A percentile compares a stretch with the other conserved stretches of the same genome.
These are phyloP conservation scores for Steccherinum ochraceum DNA, from an alignment of 768 basidiomycete species.

Conservation along the genomic window DNA sequence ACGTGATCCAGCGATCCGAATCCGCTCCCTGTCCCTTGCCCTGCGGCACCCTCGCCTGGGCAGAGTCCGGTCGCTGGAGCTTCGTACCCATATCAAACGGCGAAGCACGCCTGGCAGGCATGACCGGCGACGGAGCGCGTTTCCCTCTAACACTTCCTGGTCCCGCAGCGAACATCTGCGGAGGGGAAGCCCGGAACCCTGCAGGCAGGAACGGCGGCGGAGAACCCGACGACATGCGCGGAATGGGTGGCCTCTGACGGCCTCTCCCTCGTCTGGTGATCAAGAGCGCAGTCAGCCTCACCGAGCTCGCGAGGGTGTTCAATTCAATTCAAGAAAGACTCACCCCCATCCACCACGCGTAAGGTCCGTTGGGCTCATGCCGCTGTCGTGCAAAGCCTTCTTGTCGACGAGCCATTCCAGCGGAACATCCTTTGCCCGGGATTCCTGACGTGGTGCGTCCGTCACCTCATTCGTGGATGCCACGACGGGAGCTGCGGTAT, in stretches of 20 bases:
- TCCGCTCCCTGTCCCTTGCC: neutral
- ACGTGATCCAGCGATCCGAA: neutral
- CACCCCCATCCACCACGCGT: no score
- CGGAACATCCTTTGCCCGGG: no score
- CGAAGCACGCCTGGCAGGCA: neutral
- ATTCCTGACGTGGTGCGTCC: no score
- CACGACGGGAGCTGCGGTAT: no score
- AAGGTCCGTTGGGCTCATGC: no score
- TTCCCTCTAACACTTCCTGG: neutral
- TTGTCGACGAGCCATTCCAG: no score
- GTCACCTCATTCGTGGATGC: no score
- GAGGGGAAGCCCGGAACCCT: neutral
- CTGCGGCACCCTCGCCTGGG: neutral
- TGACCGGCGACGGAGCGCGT: neutral
- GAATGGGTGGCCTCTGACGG: neutral
- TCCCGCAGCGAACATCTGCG: neutral
- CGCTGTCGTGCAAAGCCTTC: no score
- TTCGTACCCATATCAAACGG: neutral
- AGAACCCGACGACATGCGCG: neutral
- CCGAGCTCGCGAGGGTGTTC: no score
- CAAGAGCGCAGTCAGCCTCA: no score
- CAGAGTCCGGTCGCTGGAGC: neutral
- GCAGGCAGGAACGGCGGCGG: neutral
- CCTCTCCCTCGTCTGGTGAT: neutral
- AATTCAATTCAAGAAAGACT: no score